Conservation (phyloP, 805 yeast genomes). For the Limtongia smithiae region DNA sequence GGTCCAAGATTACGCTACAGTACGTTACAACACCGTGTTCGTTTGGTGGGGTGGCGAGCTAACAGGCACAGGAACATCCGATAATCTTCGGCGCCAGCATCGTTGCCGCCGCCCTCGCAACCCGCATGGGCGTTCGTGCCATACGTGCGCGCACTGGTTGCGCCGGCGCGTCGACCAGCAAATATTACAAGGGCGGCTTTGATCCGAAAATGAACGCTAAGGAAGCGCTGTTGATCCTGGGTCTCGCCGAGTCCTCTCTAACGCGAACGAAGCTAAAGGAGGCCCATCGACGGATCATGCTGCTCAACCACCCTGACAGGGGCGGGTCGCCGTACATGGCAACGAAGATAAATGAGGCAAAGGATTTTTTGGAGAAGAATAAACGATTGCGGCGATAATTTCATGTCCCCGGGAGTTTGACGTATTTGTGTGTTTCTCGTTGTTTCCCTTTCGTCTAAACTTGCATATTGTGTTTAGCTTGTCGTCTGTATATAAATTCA, state of each 20-base stretch:
- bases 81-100: constrained; percentile 30
- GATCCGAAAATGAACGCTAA: constrained; percentile 55
- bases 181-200: constrained; percentile 82
- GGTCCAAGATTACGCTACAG: constrained; percentile 27
- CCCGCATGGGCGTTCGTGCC: constrained; percentile 29
- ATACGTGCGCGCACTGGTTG: constrained; percentile 22
- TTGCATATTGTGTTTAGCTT: too few species aligned
- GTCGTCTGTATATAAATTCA: too few species aligned
- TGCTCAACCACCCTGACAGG: constrained; percentile 81
- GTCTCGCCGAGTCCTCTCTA: constrained; percentile 37
- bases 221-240: constrained; percentile 32
- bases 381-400: too few species aligned
- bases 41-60: too few species aligned
- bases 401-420: too few species aligned
- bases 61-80: constrained; percentile 30
- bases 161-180: constrained; percentile 37
- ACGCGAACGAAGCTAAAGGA: constrained; percentile 50
- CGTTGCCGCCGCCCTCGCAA: constrained; percentile 29
- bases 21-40: too few species aligned
- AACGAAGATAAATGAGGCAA: constrained; percentile 82
- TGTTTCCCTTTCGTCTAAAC: too few species aligned
- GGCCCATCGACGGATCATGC: constrained; percentile 72
- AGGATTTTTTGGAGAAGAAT: constrained; percentile 64
- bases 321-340: constrained; percentile 83
- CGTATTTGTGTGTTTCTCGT: too few species aligned